Percentiles rank a stretch among this genome's conserved stretches.
Conservation (phyloP, 352 stramenopile genomes). For the Phytophthora litchii region DNA sequence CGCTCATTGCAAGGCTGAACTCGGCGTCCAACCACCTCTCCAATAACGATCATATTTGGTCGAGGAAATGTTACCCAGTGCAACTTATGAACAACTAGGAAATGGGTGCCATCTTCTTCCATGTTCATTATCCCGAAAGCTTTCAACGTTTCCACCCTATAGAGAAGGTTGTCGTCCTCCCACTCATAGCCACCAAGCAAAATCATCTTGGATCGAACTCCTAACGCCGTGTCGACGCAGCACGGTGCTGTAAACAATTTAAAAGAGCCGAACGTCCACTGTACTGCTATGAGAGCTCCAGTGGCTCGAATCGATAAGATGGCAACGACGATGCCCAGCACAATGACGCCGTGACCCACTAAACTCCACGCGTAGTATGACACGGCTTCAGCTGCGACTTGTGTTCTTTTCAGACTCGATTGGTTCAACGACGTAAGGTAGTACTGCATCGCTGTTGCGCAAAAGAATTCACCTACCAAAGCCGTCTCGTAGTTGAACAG, state of each 20-base stretch:
- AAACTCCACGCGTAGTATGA: conserved; percentile 28
- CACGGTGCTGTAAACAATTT: conserved; percentile 5
- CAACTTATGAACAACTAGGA: conserved; percentile 1
- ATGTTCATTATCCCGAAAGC: conserved; percentile 12
- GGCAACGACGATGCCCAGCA: conserved; percentile 14
- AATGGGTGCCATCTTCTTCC: conserved; percentile 5
- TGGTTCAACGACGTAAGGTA: conserved; percentile 25
- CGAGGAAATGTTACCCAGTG: conserved; percentile 1
- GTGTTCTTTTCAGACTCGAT: conserved; percentile 15
- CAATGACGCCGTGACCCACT: conserved; percentile 17
- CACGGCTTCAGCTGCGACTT: conserved; percentile 9
- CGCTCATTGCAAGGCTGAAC: not conserved
- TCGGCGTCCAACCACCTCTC: not conserved
- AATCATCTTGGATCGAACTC: conserved; percentile 9
- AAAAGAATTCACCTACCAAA: conserved; percentile 19
- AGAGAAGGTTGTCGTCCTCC: conserved; percentile 4
- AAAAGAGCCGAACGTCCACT: conserved; percentile 10
- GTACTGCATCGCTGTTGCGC: conserved; percentile 17
- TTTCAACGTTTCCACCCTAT: conserved; percentile 6
- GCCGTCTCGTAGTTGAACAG: conserved; percentile 33
- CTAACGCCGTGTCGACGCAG: conserved; percentile 11
- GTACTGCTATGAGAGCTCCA: conserved; percentile 8
- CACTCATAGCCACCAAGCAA: conserved; percentile 7
- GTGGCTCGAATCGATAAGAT: conserved; percentile 19
- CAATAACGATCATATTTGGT: conserved; percentile 12